Evolutionary conservation across 1,284 basidiomycete species (phyloP).

Genomic region (Microbotryomycetes sp.): DNA sequence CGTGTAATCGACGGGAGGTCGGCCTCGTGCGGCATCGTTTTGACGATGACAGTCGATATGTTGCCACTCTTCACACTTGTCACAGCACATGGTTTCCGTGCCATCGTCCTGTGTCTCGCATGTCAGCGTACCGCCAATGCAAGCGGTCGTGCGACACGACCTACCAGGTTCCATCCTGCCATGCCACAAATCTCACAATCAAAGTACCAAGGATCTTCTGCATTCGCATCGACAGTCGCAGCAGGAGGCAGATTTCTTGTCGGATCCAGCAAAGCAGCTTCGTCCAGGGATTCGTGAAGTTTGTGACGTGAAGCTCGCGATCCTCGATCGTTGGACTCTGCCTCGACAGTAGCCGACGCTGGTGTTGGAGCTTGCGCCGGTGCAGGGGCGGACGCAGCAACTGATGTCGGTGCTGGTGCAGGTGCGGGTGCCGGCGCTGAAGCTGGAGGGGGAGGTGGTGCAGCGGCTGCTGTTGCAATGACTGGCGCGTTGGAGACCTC

Average conservation of each 20-base stretch:
- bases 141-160: slow-evolving; percentile 33
- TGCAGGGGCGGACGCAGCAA: not conserved
- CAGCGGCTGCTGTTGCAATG: not conserved
- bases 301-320: not conserved
- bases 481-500: too few species aligned
- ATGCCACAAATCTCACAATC: slow-evolving; percentile 74
- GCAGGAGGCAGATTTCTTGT: slow-evolving; percentile 2
- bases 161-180: slow-evolving; percentile 61
- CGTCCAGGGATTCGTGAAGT: not conserved
- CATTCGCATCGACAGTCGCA: slow-evolving; percentile 23
- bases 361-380: slow-evolving; percentile 1
- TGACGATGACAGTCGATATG: slow-evolving; percentile 41
- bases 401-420: not conserved
- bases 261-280: not conserved
- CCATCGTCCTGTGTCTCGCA: slow-evolving; percentile 58
- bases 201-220: slow-evolving; percentile 65
- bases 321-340: not conserved
- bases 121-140: slow-evolving; percentile 11
- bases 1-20: slow-evolving; percentile 28
- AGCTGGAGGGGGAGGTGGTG: not conserved
- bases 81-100: slow-evolving; percentile 68
- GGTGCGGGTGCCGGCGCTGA: too few species aligned
- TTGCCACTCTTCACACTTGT: slow-evolving; percentile 65
- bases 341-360: not conserved
- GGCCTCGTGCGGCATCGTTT: slow-evolving; percentile 34